Percentiles rank a stretch among this genome's conserved stretches.
phyloP scores from a whole-genome alignment of 164 flowering plant genomes.

The Paratinospora sagittata region DNA sequence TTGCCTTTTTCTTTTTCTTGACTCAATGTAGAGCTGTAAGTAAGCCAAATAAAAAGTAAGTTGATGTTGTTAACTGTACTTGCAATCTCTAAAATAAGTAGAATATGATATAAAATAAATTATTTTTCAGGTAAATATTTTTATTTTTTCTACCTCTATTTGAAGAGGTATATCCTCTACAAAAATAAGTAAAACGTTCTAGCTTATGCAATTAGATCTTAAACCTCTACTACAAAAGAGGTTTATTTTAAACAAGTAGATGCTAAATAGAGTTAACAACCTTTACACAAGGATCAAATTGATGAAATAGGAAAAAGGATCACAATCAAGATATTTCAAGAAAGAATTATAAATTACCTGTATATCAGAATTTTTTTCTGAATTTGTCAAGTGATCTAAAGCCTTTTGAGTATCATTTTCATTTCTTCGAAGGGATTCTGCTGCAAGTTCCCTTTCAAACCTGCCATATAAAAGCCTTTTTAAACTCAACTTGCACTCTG shows the following conservation, averaged over 20 bases:
- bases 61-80: no score
- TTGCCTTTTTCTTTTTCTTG: conserved; percentile 57
- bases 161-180: no score
- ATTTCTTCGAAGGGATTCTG: conserved; percentile 87
- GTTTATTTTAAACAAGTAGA: no score
- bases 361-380: conserved; percentile 53
- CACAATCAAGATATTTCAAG: neutral
- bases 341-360: conserved; percentile 40
- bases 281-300: neutral
- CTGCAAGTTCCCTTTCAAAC: conserved; percentile 72
- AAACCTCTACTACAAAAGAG: no score
- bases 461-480: conserved; percentile 28
- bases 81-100: no score
- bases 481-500: neutral
- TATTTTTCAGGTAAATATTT: no score
- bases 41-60: neutral
- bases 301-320: neutral
- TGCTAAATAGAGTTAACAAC: no score
- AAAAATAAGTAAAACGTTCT: no score
- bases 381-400: conserved; percentile 80
- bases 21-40: conserved; percentile 57
- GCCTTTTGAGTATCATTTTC: conserved; percentile 77
- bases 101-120: no score
- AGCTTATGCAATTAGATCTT: no score
- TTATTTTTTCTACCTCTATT: no score